These are phyloP conservation scores for Dryas alaskensis DNA, from an alignment of 306 rosid species.

Conservation along the genomic window DNA sequence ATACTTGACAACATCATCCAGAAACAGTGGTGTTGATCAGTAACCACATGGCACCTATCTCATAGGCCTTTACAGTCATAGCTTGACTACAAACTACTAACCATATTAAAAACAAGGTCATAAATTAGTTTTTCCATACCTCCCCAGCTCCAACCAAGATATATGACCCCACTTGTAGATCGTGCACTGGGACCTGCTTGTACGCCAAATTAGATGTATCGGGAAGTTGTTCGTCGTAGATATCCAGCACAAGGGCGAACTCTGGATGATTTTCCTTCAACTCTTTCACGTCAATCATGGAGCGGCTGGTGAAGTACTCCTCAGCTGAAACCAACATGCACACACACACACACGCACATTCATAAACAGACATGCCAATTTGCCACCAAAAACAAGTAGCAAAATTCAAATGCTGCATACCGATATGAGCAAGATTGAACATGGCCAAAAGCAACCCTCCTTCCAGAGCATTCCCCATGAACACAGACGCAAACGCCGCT, in stretches of 20 bases:
- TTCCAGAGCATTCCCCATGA: slow-evolving; percentile 92
- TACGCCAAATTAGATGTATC: slow-evolving; percentile 75
- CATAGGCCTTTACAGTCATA: neutral
- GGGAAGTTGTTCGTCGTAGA: slow-evolving; percentile 65
- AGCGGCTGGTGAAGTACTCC: slow-evolving; percentile 86
- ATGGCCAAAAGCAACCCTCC: slow-evolving; percentile 97
- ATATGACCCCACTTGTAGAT: slow-evolving; percentile 71
- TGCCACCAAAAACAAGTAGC: neutral
- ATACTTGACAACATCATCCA: neutral
- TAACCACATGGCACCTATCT: neutral
- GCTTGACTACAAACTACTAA: neutral
- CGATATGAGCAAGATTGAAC: slow-evolving; percentile 95
- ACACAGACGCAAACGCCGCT: slow-evolving; percentile 87
- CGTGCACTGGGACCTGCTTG: slow-evolving; percentile 86
- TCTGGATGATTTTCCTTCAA: slow-evolving; percentile 93
- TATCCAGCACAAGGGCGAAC: slow-evolving; percentile 81
- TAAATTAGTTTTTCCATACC: slow-evolving; percentile 44
- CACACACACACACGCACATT: slow-evolving; percentile 21
- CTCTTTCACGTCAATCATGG: slow-evolving; percentile 88
- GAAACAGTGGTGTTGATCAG: neutral
- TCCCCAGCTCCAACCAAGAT: slow-evolving; percentile 92
- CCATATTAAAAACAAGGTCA: slow-evolving; percentile 11
- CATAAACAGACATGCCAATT: slow-evolving; percentile 16
- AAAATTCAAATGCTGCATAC: slow-evolving; percentile 36
- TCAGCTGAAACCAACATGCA: slow-evolving; percentile 61